A percentile compares a stretch with the other conserved stretches of the same genome.
Conservation (phyloP, 768 basidiomycete species). For the Auricularia heimuer region DNA sequence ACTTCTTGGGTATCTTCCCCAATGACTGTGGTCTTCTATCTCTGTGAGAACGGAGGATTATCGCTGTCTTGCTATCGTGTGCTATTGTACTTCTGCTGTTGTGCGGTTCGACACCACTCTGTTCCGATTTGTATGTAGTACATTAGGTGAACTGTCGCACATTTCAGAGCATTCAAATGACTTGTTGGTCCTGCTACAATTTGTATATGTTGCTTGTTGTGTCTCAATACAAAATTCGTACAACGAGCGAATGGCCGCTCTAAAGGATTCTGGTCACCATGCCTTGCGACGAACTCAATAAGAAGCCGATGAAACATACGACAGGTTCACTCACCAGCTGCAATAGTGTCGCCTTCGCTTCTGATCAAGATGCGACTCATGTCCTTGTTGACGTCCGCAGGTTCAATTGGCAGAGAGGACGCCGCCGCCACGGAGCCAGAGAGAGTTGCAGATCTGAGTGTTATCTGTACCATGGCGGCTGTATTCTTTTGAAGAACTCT, state of each 20-base stretch:
- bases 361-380: conserved; percentile 90
- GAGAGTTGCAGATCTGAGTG: conserved; percentile 48
- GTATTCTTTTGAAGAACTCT: conserved; percentile 79
- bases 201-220: too few species aligned
- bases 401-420: conserved; percentile 73
- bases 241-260: conserved; percentile 10
- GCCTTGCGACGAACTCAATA: conserved; percentile 19
- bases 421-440: conserved; percentile 35
- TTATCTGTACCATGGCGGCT: conserved; percentile 81
- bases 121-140: too few species aligned
- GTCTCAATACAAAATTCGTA: too few species aligned
- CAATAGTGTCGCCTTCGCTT: conserved; percentile 87
- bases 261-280: conserved; percentile 33
- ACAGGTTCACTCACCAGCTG: conserved; percentile 50
- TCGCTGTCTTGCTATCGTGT: too few species aligned
- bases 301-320: neutral
- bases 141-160: too few species aligned
- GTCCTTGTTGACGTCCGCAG: conserved; percentile 81
- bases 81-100: too few species aligned
- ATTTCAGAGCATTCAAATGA: too few species aligned
- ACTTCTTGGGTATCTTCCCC: too few species aligned
- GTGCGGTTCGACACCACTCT: too few species aligned
- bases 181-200: too few species aligned
- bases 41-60: too few species aligned
- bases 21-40: too few species aligned